Percentiles rank a stretch among this genome's conserved stretches.
These are phyloP conservation scores for Skeletonema grethae DNA, from an alignment of 108 stramenopile genomes.

Conservation along the genomic window DNA sequence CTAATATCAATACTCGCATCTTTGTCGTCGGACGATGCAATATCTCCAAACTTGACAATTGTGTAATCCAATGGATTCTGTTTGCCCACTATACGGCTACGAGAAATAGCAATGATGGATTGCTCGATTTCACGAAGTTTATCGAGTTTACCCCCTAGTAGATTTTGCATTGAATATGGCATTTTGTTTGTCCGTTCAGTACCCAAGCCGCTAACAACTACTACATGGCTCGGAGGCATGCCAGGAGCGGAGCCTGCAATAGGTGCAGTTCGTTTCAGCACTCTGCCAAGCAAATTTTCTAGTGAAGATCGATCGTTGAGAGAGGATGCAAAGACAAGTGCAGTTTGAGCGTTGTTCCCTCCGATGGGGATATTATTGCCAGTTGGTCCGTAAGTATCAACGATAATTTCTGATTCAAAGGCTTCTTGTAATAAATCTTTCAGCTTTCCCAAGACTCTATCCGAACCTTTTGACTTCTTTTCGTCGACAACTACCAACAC, in stretches of 20 bases:
- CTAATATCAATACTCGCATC: conserved; percentile 32
- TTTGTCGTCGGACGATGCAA: conserved; percentile 21
- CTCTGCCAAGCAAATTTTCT: conserved; percentile 59
- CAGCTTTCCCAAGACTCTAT: conserved; percentile 23
- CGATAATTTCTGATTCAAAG: conserved; percentile 33
- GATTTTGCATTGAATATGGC: conserved; percentile 79
- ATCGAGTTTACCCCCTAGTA: conserved; percentile 73
- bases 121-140: conserved; percentile 76
- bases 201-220: conserved; percentile 71
- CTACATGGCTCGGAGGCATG: conserved; percentile 76
- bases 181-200: conserved; percentile 77
- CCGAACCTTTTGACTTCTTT: conserved; percentile 41
- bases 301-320: conserved; percentile 49
- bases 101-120: conserved; percentile 51
- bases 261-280: conserved; percentile 63
- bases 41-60: conserved; percentile 76
- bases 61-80: conserved; percentile 71
- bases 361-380: conserved; percentile 73
- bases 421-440: conserved; percentile 14
- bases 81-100: conserved; percentile 47
- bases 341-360: conserved; percentile 63
- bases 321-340: conserved; percentile 66
- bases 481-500: conserved; percentile 39
- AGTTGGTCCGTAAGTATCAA: conserved; percentile 59
- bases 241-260: conserved; percentile 46